These are phyloP conservation scores for Daldinia sp. DNA, from an alignment of 2,329 filamentous ascomycete species.

Conservation along the genomic window DNA sequence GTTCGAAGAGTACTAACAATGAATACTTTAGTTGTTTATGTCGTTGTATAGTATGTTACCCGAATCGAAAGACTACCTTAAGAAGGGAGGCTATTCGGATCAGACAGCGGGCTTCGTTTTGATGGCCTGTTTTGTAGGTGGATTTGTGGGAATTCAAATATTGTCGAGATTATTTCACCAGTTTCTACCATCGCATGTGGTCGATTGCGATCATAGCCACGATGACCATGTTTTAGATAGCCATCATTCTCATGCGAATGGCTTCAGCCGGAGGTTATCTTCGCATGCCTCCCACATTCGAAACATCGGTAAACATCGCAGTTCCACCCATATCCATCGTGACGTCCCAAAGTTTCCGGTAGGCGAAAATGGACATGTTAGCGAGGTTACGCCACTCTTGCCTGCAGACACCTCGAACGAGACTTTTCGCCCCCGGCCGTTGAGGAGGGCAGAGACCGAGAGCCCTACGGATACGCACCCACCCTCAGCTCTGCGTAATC, in stretches of 20 bases:
- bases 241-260: slow-evolving; percentile 41
- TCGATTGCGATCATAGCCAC: slow-evolving; percentile 81
- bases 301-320: slow-evolving; percentile 36
- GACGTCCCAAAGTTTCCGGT: slow-evolving; percentile 21
- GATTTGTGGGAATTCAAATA: slow-evolving; percentile 78
- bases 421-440: slow-evolving; percentile 36
- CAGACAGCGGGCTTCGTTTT: slow-evolving; percentile 73
- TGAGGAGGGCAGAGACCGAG: slow-evolving; percentile 44
- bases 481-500: slow-evolving; percentile 4
- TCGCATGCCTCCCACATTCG: slow-evolving; percentile 41
- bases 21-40: slow-evolving; percentile 76
- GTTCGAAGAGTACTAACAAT: not conserved
- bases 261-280: slow-evolving; percentile 37
- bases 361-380: slow-evolving; percentile 35
- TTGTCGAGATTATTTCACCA: slow-evolving; percentile 76
- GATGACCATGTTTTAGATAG: slow-evolving; percentile 56
- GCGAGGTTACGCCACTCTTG: slow-evolving; percentile 61
- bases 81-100: slow-evolving; percentile 71
- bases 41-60: slow-evolving; percentile 93
- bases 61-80: slow-evolving; percentile 80
- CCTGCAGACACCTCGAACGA: slow-evolving; percentile 39
- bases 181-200: slow-evolving; percentile 79
- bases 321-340: slow-evolving; percentile 22
- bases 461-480: slow-evolving; percentile 34
- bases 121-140: slow-evolving; percentile 73